These are phyloP conservation scores for Hyaloperonospora brassicae DNA, from an alignment of 352 stramenopile species.

Conservation along the genomic window DNA sequence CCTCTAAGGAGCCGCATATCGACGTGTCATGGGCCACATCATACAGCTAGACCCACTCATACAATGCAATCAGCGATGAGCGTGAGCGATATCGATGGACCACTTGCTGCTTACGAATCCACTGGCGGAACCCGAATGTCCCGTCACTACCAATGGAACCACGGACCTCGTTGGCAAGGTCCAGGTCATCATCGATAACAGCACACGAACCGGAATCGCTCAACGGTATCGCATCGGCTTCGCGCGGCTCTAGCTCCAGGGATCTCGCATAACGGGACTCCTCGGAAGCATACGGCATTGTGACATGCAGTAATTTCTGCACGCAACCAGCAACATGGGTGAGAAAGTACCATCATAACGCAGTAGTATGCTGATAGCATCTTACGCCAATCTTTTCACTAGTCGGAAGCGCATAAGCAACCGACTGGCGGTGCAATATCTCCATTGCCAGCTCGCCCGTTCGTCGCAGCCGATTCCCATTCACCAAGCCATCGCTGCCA, in stretches of 20 bases:
- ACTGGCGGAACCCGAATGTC: constrained; percentile 73
- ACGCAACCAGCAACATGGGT: neutral
- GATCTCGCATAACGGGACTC: constrained; percentile 73
- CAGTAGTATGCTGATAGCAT: constrained; percentile 1
- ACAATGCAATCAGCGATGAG: constrained; percentile 39
- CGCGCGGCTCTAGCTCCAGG: constrained; percentile 63
- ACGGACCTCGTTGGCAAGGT: constrained; percentile 71
- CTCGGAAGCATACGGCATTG: constrained; percentile 60
- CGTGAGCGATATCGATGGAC: constrained; percentile 69
- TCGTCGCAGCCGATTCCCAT: constrained; percentile 58
- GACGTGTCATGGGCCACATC: neutral
- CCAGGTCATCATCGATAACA: constrained; percentile 51
- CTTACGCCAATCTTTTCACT: constrained; percentile 55
- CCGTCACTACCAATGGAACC: constrained; percentile 68
- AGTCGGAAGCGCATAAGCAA: constrained; percentile 54
- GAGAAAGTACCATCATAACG: constrained; percentile 1
- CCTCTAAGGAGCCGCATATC: neutral
- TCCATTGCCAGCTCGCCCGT: constrained; percentile 71
- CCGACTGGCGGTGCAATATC: constrained; percentile 67
- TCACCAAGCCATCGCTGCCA: constrained; percentile 56
- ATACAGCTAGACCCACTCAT: constrained; percentile 62
- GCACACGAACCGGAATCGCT: constrained; percentile 45
- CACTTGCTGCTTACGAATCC: constrained; percentile 78
- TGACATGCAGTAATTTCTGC: constrained; percentile 61
- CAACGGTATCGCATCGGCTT: constrained; percentile 52